Evolutionary conservation across 306 rosid genomes (phyloP), one percentile per base, ranked within the genome.

Genomic region (Vigna trinervia): DNA sequence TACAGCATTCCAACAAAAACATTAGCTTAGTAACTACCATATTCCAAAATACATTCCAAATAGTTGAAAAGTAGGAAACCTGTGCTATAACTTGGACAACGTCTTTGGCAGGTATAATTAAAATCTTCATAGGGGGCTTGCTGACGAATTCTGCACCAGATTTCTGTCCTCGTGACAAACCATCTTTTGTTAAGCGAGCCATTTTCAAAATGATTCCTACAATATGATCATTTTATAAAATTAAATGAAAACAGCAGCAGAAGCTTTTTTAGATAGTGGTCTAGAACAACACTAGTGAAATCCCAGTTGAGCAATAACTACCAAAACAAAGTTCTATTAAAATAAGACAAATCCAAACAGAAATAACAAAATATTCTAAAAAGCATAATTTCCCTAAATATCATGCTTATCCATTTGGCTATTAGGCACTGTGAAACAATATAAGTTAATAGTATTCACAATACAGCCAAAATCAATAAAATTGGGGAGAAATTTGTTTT

Each of bases 51-150:
- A 69, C 14, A 41, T 14, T 50, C 69, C 32, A 30, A 30, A 60
- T 28, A 71, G 36, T 78, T 56, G 53, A 83, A 70, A 84, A 65
- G 73, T 45, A 63, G 80, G 78, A 81, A 73, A 94, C 99, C 98
- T 92, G 88, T 57, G 98, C 97, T 50, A 75, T 76, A 78, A 96
- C 87, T 89, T 96, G 98, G 63, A 92, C 99, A 80, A 96, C 87
- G 45, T 96, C 98, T 71, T 88, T 82, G 78, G 90, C 85, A 69
- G 87, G 84, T 86, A 96, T 88, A 74, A 86, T 82, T 36, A 89
- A 79, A 53, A 83, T 89, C 90, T 84, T 89, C 34, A 77, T 79
- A 81, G 92, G 94, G 77, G 94, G 86, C 91, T 89, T 89, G 92
- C 80, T 85, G 65, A 84, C 64, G 47, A 85, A 84, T 32, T 89